phyloP scores from a whole-genome alignment of 148 eudicot genomes.

The Agrostemma githago region DNA sequence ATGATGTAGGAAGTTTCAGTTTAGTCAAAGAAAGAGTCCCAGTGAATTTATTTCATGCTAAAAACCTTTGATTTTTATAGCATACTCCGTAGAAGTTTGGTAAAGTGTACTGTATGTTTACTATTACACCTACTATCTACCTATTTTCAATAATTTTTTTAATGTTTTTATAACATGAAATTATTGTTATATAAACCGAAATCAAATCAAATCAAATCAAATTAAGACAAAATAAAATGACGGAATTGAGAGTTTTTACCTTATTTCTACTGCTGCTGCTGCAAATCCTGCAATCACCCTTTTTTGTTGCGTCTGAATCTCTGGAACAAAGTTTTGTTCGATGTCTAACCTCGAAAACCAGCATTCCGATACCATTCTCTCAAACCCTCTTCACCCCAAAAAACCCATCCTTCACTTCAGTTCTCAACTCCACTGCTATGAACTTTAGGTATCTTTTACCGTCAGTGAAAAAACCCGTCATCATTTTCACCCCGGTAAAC shows the following conservation, averaged over 20 bases:
- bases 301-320: constrained; percentile 5
- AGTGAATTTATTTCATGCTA: too few species aligned
- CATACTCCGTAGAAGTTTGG: neutral
- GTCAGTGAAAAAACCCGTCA: constrained; percentile 22
- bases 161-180: neutral
- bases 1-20: neutral
- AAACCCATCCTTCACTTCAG: constrained; percentile 12
- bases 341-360: constrained; percentile 23
- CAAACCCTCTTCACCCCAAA: constrained; percentile 19
- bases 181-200: too few species aligned
- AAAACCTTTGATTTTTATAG: neutral
- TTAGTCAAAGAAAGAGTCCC: neutral
- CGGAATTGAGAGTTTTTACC: neutral
- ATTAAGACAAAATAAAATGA: neutral
- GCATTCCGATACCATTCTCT: constrained; percentile 13
- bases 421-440: constrained; percentile 26
- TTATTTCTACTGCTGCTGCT: neutral
- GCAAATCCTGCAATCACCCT: neutral
- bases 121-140: neutral
- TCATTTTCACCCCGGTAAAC: constrained; percentile 19
- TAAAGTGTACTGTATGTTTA: neutral
- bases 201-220: neutral
- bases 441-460: constrained; percentile 28
- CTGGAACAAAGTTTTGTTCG: constrained; percentile 14
- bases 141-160: neutral